Evolutionary conservation across 2,329 filamentous ascomycete species (phyloP).

Genomic region (Penicillium sp.): DNA sequence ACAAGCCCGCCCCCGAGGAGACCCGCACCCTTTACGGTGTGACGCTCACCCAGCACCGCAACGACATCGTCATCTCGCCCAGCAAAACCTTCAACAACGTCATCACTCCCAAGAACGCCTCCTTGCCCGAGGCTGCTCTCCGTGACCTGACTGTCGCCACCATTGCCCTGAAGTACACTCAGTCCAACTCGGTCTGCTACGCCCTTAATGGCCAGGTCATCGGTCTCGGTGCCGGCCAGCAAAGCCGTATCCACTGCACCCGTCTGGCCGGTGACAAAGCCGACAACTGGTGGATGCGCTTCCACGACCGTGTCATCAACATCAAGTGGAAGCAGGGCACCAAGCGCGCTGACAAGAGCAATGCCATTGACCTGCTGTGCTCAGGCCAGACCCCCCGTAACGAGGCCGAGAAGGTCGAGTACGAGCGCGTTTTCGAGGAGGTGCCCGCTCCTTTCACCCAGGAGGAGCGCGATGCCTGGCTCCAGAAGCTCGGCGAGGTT

Average conservation of each 20-base stretch:
- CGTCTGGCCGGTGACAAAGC: conserved; percentile 96
- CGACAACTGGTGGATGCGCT: conserved; percentile 99
- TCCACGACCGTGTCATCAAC: conserved; percentile 82
- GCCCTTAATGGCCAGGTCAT: conserved; percentile 91
- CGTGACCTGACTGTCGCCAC: conserved; percentile 93
- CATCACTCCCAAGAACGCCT: conserved; percentile 79
- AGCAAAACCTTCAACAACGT: conserved; percentile 78
- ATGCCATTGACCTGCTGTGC: conserved; percentile 93
- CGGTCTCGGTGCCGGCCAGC: conserved; percentile 92
- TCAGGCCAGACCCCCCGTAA: conserved; percentile 83
- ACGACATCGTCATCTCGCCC: conserved; percentile 83
- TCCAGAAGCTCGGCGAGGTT: conserved; percentile 72
- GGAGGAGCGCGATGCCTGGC: conserved; percentile 84
- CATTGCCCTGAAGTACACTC: conserved; percentile 97
- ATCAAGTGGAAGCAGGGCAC: conserved; percentile 98
- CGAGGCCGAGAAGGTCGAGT: conserved; percentile 81
- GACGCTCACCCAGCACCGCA: conserved; percentile 85
- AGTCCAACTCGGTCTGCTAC: conserved; percentile 99
- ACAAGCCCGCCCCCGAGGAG: conserved; percentile 73
- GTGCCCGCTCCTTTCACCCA: conserved; percentile 79
- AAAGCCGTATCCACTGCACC: conserved; percentile 98
- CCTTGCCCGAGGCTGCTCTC: conserved; percentile 76
- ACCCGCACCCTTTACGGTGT: conserved; percentile 88
- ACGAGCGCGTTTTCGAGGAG: conserved; percentile 87
- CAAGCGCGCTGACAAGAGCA: conserved; percentile 96